phyloP scores from a whole-genome alignment of 768 basidiomycete genomes.

The Naematelia aurantialba region DNA sequence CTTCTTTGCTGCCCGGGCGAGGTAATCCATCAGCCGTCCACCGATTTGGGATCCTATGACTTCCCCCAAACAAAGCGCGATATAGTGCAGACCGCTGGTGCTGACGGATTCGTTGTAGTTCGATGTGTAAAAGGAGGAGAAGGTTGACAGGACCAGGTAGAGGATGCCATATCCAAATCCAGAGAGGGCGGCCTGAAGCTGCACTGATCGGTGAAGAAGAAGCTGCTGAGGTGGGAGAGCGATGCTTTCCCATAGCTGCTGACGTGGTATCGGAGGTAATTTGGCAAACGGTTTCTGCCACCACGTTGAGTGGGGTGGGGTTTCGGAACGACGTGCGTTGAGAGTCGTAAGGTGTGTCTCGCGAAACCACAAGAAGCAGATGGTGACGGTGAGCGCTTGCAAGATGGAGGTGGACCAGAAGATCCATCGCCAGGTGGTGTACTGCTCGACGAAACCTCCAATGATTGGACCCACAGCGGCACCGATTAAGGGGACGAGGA shows the following conservation, averaged over 20 bases:
- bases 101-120: conserved; percentile 7
- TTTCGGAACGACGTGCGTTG: not conserved
- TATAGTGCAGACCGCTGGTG: conserved; percentile 8
- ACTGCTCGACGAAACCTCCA: conserved; percentile 5
- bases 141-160: conserved; percentile 7
- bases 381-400: not conserved
- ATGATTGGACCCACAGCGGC: conserved; percentile 3
- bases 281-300: not conserved
- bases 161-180: conserved; percentile 1
- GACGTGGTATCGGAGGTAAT: not conserved
- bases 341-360: conserved; percentile 5
- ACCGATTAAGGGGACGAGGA: conserved; percentile 4
- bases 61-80: conserved; percentile 2
- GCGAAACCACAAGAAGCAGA: not conserved
- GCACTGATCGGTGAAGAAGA: not conserved
- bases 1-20: conserved; percentile 8
- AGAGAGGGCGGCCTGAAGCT: conserved; percentile 2
- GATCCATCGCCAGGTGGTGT: conserved; percentile 7
- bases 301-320: not conserved
- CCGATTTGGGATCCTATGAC: conserved; percentile 8
- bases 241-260: not conserved
- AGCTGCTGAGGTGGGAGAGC: not conserved
- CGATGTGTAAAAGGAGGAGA: conserved; percentile 2
- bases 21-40: conserved; percentile 8
- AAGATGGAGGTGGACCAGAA: conserved; percentile 3